Evolutionary conservation across 2,329 filamentous ascomycete species (phyloP).

Genomic region (Sphaerulina vaccinii): DNA sequence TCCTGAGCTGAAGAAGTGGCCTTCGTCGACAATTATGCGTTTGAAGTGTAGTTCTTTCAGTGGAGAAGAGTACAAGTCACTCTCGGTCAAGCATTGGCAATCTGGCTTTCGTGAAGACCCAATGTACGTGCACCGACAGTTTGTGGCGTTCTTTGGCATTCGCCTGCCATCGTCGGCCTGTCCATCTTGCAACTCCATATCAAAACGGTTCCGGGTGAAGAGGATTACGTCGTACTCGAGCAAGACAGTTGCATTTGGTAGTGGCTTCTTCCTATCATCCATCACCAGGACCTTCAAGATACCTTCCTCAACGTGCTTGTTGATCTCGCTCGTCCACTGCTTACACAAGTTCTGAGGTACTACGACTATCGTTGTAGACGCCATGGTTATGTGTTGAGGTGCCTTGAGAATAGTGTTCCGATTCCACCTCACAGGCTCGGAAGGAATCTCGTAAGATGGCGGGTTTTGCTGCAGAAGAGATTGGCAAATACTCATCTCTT

Average conservation of each 20-base stretch:
- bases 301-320: conserved; percentile 64
- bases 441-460: conserved; percentile 44
- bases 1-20: conserved; percentile 78
- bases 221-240: conserved; percentile 72
- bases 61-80: conserved; percentile 56
- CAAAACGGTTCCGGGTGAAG: conserved; percentile 72
- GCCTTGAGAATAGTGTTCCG: conserved; percentile 42
- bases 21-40: conserved; percentile 87
- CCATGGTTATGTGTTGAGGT: conserved; percentile 60
- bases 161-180: conserved; percentile 47
- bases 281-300: conserved; percentile 64
- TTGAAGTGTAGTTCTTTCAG: conserved; percentile 77
- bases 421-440: conserved; percentile 42
- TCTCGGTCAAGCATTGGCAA: conserved; percentile 45
- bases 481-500: conserved; percentile 54
- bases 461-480: conserved; percentile 47
- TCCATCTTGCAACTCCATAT: conserved; percentile 60
- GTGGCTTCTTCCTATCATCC: conserved; percentile 48
- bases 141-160: conserved; percentile 25
- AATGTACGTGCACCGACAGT: conserved; percentile 45
- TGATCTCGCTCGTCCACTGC: conserved; percentile 81
- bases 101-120: conserved; percentile 44
- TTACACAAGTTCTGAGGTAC: conserved; percentile 79
- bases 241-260: conserved; percentile 61
- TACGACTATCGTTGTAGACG: conserved; percentile 70